Evolutionary conservation across 2,329 filamentous ascomycete species (phyloP).

Genomic region (Aaosphaeria pasadenensis): DNA sequence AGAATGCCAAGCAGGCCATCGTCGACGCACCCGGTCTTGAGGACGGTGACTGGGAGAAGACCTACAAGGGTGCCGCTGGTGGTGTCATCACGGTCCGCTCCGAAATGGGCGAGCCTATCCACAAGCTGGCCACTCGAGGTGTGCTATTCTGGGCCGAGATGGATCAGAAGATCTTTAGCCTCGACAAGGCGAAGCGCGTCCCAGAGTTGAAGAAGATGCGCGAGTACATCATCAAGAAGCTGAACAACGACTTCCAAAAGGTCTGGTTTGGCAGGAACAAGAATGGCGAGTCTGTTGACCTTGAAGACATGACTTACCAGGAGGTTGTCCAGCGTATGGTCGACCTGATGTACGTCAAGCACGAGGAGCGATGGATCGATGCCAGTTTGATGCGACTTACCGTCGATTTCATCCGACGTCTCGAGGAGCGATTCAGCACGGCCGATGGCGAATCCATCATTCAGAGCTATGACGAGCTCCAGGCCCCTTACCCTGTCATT

Average conservation of each 20-base stretch:
- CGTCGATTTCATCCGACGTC: slow-evolving; percentile 91
- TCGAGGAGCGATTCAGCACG: slow-evolving; percentile 94
- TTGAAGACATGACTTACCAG: slow-evolving; percentile 49
- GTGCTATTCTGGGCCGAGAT: slow-evolving; percentile 98
- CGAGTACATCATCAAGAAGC: slow-evolving; percentile 44
- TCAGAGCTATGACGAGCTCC: slow-evolving; percentile 85
- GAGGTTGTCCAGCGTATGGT: slow-evolving; percentile 47
- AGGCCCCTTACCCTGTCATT: slow-evolving; percentile 74
- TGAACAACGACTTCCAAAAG: slow-evolving; percentile 50
- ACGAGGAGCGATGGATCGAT: slow-evolving; percentile 46
- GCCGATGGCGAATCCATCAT: slow-evolving; percentile 74
- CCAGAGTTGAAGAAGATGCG: slow-evolving; percentile 43
- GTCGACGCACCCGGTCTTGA: slow-evolving; percentile 42
- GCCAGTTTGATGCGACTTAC: slow-evolving; percentile 77
- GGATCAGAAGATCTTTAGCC: slow-evolving; percentile 95
- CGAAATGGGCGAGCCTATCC: slow-evolving; percentile 99
- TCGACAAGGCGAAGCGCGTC: slow-evolving; percentile 73
- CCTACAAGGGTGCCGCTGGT: slow-evolving; percentile 69
- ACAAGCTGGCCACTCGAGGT: slow-evolving; percentile 96
- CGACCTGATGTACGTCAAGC: slow-evolving; percentile 47
- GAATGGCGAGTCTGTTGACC: slow-evolving; percentile 42
- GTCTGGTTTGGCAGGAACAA: slow-evolving; percentile 48
- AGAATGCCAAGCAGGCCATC: slow-evolving; percentile 45
- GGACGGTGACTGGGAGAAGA: slow-evolving; percentile 46
- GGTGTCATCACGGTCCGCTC: slow-evolving; percentile 95